These are phyloP conservation scores for Mariannaea sp. DNA, from an alignment of 2,329 filamentous ascomycete species.

Conservation along the genomic window DNA sequence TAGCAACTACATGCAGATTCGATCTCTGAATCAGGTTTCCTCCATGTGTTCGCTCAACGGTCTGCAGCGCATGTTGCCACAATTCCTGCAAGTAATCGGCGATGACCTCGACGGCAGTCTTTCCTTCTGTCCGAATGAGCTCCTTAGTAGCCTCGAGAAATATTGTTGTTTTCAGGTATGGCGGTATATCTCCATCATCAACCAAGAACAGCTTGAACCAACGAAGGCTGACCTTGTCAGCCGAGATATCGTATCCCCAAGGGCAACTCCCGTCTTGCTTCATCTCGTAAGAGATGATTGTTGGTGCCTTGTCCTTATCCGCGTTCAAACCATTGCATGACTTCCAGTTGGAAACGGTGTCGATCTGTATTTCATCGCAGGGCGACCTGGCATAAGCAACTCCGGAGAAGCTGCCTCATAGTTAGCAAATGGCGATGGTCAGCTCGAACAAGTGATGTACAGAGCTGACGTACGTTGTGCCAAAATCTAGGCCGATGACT, in stretches of 20 bases:
- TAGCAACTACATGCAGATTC: slow-evolving; percentile 46
- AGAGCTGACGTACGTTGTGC: slow-evolving; percentile 51
- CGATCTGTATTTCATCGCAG: slow-evolving; percentile 32
- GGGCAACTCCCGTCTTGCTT: fast-evolving
- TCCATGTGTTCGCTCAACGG: slow-evolving; percentile 37
- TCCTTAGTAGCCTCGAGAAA: slow-evolving; percentile 28
- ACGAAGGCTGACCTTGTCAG: slow-evolving; percentile 31
- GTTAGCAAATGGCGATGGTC: slow-evolving; percentile 5
- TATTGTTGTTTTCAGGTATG: slow-evolving; percentile 28
- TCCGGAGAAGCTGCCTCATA: slow-evolving; percentile 44
- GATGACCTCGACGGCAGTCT: slow-evolving; percentile 39
- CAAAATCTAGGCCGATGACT: slow-evolving; percentile 51
- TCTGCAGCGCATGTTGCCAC: slow-evolving; percentile 39
- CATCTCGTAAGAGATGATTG: slow-evolving; percentile 32
- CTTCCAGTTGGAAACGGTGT: slow-evolving; percentile 42
- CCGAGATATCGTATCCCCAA: slow-evolving; percentile 44
- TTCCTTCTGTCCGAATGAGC: slow-evolving; percentile 22
- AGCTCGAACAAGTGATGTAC: neutral
- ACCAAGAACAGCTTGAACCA: slow-evolving; percentile 53
- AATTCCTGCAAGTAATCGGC: slow-evolving; percentile 41
- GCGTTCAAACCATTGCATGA: slow-evolving; percentile 25
- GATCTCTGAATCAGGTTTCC: slow-evolving; percentile 24
- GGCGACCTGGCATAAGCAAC: slow-evolving; percentile 44
- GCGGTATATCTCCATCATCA: slow-evolving; percentile 41
- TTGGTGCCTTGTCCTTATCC: slow-evolving; percentile 44